Evolutionary conservation across 202 grass and related monocot genomes (phyloP).

Genomic region (Eragrostis tef): DNA sequence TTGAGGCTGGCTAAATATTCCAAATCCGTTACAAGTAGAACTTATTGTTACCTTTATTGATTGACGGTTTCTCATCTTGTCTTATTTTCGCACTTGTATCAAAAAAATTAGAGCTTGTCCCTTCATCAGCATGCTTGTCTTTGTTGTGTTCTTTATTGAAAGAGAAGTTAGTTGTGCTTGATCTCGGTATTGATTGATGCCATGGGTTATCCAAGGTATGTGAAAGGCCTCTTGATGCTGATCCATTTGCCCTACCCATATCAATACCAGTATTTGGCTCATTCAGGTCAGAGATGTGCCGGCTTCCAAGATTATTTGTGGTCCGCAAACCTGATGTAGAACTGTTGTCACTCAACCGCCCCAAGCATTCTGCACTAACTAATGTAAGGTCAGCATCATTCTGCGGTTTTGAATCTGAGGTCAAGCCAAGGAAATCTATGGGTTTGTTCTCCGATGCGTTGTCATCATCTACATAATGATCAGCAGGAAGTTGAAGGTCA

Average conservation of each 20-base stretch:
- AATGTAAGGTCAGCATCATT: constrained; percentile 53
- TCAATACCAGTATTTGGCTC: constrained; percentile 54
- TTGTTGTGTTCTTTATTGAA: constrained; percentile 55
- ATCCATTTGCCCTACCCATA: constrained; percentile 38
- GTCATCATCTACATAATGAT: constrained; percentile 68
- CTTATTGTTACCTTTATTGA: constrained; percentile 66
- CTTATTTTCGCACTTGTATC: constrained; percentile 45
- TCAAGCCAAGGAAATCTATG: constrained; percentile 59
- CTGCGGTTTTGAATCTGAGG: constrained; percentile 22
- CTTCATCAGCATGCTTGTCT: constrained; percentile 58
- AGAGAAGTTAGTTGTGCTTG: constrained; percentile 54
- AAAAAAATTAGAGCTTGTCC: constrained; percentile 66
- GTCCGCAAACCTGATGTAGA: constrained; percentile 45
- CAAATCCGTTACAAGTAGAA: constrained; percentile 10
- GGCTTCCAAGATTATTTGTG: constrained; percentile 38
- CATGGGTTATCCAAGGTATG: constrained; percentile 44
- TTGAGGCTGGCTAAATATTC: not conserved
- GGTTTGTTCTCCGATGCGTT: constrained; percentile 45
- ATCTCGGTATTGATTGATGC: constrained; percentile 36
- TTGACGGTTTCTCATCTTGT: constrained; percentile 50
- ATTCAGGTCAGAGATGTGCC: constrained; percentile 65
- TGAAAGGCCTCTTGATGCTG: constrained; percentile 36
- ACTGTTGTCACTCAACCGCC: constrained; percentile 45
- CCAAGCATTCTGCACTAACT: constrained; percentile 21
- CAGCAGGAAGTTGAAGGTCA: constrained; percentile 70